These are phyloP conservation scores for Phoma sp. DNA, from an alignment of 2,329 filamentous ascomycete species.

Conservation along the genomic window DNA sequence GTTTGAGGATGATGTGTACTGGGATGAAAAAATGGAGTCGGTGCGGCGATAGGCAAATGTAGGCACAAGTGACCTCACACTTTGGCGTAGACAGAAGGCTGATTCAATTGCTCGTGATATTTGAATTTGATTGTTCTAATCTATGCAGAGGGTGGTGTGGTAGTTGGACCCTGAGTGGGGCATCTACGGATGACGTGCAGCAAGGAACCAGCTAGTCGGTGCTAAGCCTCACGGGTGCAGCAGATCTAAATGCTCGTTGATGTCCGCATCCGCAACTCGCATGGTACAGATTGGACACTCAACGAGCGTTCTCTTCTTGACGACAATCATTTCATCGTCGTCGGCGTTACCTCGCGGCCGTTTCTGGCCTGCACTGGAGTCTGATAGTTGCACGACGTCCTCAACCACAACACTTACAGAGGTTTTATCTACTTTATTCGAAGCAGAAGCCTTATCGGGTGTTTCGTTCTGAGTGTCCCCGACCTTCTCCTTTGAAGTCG, in stretches of 20 bases:
- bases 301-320: slow-evolving; percentile 35
- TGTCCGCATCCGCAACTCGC: slow-evolving; percentile 37
- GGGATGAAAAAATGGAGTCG: no score
- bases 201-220: slow-evolving; percentile 2
- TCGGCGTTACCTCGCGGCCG: slow-evolving; percentile 16
- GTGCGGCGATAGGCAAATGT: no score
- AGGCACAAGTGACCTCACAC: no score
- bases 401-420: slow-evolving; percentile 15
- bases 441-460: slow-evolving; percentile 10
- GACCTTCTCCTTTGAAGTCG: slow-evolving; percentile 23
- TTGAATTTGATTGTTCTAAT: no score
- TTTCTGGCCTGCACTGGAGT: slow-evolving; percentile 28
- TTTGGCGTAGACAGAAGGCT: no score
- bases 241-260: slow-evolving; percentile 52
- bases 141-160: neutral
- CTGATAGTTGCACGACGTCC: slow-evolving; percentile 7
- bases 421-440: slow-evolving; percentile 21
- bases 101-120: no score
- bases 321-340: slow-evolving; percentile 19
- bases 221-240: slow-evolving; percentile 30
- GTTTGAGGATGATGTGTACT: no score
- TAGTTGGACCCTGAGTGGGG: slow-evolving; percentile 2
- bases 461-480: slow-evolving; percentile 20
- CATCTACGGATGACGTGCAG: slow-evolving; percentile 22
- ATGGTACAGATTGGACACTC: slow-evolving; percentile 51